Conservation (phyloP, 768 basidiomycete species). For the Amanita molliuscula region DNA sequence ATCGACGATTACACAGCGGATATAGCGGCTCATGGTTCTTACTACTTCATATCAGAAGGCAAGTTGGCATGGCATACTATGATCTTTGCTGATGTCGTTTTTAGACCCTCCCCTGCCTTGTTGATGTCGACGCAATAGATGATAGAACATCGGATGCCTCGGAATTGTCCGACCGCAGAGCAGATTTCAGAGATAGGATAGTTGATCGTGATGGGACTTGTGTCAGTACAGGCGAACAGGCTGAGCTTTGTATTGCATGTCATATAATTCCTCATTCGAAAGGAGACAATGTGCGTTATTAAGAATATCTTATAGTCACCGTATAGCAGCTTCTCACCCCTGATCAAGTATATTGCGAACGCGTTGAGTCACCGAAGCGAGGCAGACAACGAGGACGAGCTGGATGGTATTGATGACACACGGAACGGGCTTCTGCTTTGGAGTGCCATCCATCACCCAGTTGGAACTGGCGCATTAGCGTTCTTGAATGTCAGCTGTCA, state of each 20-base stretch:
- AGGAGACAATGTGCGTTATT: too few species aligned
- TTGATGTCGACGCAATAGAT: constrained; percentile 7
- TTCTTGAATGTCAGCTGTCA: too few species aligned
- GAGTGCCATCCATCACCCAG: constrained; percentile 3
- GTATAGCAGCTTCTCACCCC: not conserved
- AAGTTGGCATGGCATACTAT: not conserved
- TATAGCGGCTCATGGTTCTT: constrained; percentile 3
- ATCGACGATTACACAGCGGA: constrained; percentile 9
- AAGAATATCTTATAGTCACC: too few species aligned
- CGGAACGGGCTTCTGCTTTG: constrained; percentile 9
- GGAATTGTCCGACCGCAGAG: not conserved
- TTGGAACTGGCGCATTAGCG: constrained; percentile 7
- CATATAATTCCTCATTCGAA: constrained; percentile 11
- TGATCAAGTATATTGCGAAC: constrained; percentile 7
- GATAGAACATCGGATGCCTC: constrained; percentile 6
- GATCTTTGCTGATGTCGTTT: not conserved
- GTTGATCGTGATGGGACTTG: constrained; percentile 8
- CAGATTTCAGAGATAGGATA: constrained; percentile 6
- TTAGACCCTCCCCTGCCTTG: constrained; percentile 8
- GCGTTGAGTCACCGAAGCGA: constrained; percentile 1
- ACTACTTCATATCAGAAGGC: constrained; percentile 9
- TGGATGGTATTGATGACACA: constrained; percentile 9
- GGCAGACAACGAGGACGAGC: not conserved
- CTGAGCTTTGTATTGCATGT: constrained; percentile 5
- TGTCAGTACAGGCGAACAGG: constrained; percentile 6